Base-by-base conservation (phyloP, 257 asterid genomes). In the Plectranthus barbatus region DNA sequence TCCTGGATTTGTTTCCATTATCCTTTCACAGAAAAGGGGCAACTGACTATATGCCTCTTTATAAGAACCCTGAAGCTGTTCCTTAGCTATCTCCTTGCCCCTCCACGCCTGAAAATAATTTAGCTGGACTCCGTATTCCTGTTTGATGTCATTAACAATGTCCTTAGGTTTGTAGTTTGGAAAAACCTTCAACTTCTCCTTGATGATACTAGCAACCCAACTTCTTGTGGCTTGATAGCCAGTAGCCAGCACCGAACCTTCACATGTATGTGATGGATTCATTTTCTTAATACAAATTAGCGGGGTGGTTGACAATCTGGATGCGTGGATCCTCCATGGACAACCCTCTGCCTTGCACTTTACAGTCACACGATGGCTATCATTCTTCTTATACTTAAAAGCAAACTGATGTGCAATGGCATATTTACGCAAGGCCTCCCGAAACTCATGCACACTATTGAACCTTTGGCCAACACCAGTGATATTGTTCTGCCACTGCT, bases 51-150 rank as follows among this genome's bases (percentile, higher is more conserved):
- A 92, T 4, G 99, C 97, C 74, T 92, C 97, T 76, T 85, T 92
- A 42, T 86, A 92, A 36, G 99, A 93, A 58, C 99, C 99, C 76
- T 93, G 99, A 78, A 93, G 96, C 83, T 93, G 99, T 76, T 93
- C 99, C 76, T 93, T 93, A 1, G 99, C 99, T 56, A 90, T 85
- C 76, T 93, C 99, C 76, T 93, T 93, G 14, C 99, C 97, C 46
- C 99, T 86, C 99, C 99, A 93, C 4, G 99, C 99, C 81, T 93
- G 99, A 73, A 85, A 93, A 81, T 93, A 93, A 68, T 93, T 93
- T 48, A 93, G 75, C 60, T 90, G 95, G 65, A 93, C 83, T n/a
- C 99, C 99, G 26, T 82, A 93, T 72, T 93, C 97, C 75, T 85
- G 78, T 74, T 90, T 90, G 72, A 93, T 84, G 84, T 93, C 95